Base-by-base conservation (phyloP, 768 basidiomycete species). In the Xerocomellus chrysenteron region DNA sequence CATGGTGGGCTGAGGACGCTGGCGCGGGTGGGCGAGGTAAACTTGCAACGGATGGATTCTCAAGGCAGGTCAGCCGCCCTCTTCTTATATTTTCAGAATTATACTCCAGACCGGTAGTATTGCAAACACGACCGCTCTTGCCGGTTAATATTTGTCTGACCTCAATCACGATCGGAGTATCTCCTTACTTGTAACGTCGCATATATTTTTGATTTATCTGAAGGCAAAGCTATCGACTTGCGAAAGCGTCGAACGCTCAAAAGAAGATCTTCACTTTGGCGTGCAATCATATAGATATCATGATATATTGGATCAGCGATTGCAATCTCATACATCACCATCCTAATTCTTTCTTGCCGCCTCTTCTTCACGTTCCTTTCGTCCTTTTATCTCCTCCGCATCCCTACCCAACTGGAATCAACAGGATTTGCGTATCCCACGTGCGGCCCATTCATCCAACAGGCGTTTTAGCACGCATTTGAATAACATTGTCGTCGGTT, bases 51-150 rank as follows among this genome's bases (percentile, higher is more conserved):
- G 50, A 21, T 19, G 10, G 40, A 26, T 19, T 39, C 28, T 30
- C 30, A 24, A 45, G 33, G 11, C 24, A 5, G 8, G 53, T 48
- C 35, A 32, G 37, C 43, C 54, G 4, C 32, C 35, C n/a, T 13
- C 35, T 32, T 63, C 30, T 67, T 65, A 65, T 61, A 57, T 11
- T 12, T 19, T 45, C 35, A 45, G 12, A 19, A 32, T 58, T 51
- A 14, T 36, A 36, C 39, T 21, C 48, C 52, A 44, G 59, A 54
- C 57, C 6, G 51, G 65, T 59, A 36, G 36, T 32, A 30, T 65
- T 55, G 2, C n/a, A 41, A 65, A 61, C 35, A 30, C 16, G 48
- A 52, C 56, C 16, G 28, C 28, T 13, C 24, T 32, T 9, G 14
- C 10, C 6, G 16, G 16, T 17, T 10, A 17, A 16, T n/a, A 17